These are phyloP conservation scores for Phialocephala sp. DNA, from an alignment of 2,329 filamentous ascomycete genomes.

Conservation along the genomic window DNA sequence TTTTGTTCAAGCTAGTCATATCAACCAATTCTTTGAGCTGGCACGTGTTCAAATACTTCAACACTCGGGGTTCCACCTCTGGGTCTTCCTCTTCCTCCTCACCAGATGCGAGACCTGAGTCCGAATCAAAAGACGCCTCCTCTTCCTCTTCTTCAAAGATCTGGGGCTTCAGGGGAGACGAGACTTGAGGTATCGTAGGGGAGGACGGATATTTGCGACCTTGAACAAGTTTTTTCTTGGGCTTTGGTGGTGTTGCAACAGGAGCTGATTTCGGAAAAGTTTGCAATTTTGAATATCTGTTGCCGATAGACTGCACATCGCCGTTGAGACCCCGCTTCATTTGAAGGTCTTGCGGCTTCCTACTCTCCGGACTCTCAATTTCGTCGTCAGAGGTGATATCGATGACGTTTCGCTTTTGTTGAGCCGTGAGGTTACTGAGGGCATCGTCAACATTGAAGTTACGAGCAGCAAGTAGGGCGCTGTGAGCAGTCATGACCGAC, in stretches of 20 bases:
- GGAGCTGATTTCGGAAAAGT: conserved; percentile 43
- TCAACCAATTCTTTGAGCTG: conserved; percentile 78
- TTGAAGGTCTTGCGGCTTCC: conserved; percentile 49
- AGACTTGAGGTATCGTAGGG: conserved; percentile 25
- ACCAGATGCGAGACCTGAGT: conserved; percentile 39
- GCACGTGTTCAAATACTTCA: conserved; percentile 85
- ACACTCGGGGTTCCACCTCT: conserved; percentile 60
- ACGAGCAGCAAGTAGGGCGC: conserved; percentile 53
- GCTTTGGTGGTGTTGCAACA: conserved; percentile 36
- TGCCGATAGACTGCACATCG: conserved; percentile 59
- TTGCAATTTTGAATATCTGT: conserved; percentile 58
- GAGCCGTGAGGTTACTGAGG: conserved; percentile 50
- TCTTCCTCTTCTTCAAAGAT: conserved; percentile 22
- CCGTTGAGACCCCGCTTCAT: conserved; percentile 61
- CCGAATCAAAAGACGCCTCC: conserved; percentile 34
- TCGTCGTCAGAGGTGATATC: conserved; percentile 45
- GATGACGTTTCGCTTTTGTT: conserved; percentile 32
- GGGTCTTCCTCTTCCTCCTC: conserved; percentile 46
- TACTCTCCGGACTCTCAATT: conserved; percentile 33
- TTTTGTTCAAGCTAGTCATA: conserved; percentile 76
- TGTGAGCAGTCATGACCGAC: conserved; percentile 51
- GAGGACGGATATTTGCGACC: conserved; percentile 41
- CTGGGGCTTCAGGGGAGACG: conserved; percentile 35
- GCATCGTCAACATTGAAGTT: conserved; percentile 62
- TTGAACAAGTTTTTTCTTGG: conserved; percentile 42